Evolutionary conservation across 257 asterid genomes (phyloP), one percentile per base, ranked within the genome.

Genomic region (Jacaranda mimosifolia): DNA sequence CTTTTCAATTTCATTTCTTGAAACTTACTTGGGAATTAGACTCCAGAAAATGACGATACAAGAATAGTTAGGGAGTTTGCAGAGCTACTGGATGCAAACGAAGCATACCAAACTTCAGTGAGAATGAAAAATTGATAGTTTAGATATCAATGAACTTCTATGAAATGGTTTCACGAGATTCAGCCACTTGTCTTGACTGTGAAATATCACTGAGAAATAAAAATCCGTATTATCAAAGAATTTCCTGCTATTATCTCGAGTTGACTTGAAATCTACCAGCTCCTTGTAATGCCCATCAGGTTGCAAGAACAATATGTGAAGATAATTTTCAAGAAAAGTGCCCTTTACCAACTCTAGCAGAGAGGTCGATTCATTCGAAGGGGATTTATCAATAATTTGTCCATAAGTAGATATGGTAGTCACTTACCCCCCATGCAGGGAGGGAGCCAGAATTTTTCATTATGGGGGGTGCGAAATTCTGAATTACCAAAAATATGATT

Each of bases 41-140:
- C 82, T 91, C 97, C 91, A 96, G 98, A 93, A 82, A 85, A 82
- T 12, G 96, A 87, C 73, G 92, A 88, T 68, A 68, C 77, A 36
- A 87, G 99, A 77, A 65, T 84, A 58, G 53, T 86, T 65, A 79
- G 99, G 84, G 97, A 93, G 82, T 85, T 93, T 43, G 91, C 92
- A 0, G 94, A 93, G 85, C 83, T 95, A 48, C 84, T 95, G 56
- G 98, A 93, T 84, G 75, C 96, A 71, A 77, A 81, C 63, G 94
- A 86, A 86, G 88, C 87, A 26, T 83, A 81, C 32, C 32, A 26
- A 26, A 26, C 32, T 26, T 26, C 2, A 2, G 32, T 26, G 32
- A 26, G 32, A 26, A 26, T 26, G 32, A 26, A 26, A 26, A 26
- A 26, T 26, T 26, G 32, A 26, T 26, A 26, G 32, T 26, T 26